These are phyloP conservation scores for Scedosporium boydii DNA, from an alignment of 2,329 filamentous ascomycete genomes.

Conservation along the genomic window DNA sequence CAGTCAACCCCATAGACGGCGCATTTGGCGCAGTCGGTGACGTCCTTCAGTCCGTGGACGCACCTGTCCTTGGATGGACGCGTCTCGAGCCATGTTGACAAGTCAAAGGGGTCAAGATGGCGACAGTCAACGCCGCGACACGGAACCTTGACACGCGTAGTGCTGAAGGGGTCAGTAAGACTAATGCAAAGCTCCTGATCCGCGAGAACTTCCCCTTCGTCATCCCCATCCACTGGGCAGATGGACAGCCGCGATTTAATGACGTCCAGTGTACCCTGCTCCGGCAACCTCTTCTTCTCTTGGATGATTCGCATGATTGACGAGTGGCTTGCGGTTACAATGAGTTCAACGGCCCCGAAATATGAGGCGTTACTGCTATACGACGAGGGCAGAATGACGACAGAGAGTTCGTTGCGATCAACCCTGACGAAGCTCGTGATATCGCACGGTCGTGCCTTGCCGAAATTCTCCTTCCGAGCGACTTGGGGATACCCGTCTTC, in stretches of 20 bases:
- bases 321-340: not conserved
- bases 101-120: slow-evolving; percentile 85
- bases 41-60: slow-evolving; percentile 15
- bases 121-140: slow-evolving; percentile 60
- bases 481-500: slow-evolving; percentile 19
- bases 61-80: slow-evolving; percentile 39
- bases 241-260: not conserved
- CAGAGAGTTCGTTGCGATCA: slow-evolving; percentile 53
- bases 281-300: not conserved
- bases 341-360: slow-evolving; percentile 46
- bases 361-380: slow-evolving; percentile 28
- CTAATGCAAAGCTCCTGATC: slow-evolving; percentile 55
- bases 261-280: not conserved
- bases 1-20: not conserved
- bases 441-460: slow-evolving; percentile 67
- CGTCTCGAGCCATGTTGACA: slow-evolving; percentile 68
- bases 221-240: slow-evolving; percentile 12
- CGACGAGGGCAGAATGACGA: slow-evolving; percentile 31
- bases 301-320: not conserved
- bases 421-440: slow-evolving; percentile 49
- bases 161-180: slow-evolving; percentile 58
- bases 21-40: slow-evolving; percentile 26
- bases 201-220: slow-evolving; percentile 35
- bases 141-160: slow-evolving; percentile 57
- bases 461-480: slow-evolving; percentile 61